Evolutionary conservation across 805 yeast species (phyloP).

Genomic region (Groenewaldozyma tartarivorans): DNA sequence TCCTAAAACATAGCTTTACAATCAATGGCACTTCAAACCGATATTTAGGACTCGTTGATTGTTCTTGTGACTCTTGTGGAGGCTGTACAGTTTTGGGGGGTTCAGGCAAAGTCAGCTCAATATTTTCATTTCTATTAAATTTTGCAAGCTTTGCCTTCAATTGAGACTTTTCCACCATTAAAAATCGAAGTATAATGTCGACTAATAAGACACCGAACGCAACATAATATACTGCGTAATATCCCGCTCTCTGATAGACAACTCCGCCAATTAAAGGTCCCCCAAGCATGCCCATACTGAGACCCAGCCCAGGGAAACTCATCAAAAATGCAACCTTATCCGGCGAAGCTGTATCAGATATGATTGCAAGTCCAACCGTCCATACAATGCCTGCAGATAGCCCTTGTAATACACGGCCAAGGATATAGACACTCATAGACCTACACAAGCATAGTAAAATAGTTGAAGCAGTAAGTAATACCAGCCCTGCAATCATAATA

Average conservation of each 20-base stretch:
- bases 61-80: not conserved
- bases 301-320: constrained; percentile 24
- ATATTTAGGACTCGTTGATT: not conserved
- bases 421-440: constrained; percentile 19
- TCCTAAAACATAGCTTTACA: constrained; percentile 2
- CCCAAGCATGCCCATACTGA: constrained; percentile 23
- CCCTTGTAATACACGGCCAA: constrained; percentile 28
- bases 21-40: constrained; percentile 5
- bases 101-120: not conserved
- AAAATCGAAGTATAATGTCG: constrained; percentile 23
- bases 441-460: constrained; percentile 22
- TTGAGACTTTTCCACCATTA: constrained; percentile 24
- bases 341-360: constrained; percentile 23
- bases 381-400: constrained; percentile 27
- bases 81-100: not conserved
- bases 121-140: not conserved
- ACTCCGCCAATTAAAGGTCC: constrained; percentile 30
- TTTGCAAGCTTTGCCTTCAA: not conserved
- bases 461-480: constrained; percentile 24
- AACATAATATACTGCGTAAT: constrained; percentile 24
- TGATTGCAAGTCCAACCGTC: constrained; percentile 28
- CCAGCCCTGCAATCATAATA: constrained; percentile 25
- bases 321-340: constrained; percentile 22
- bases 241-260: constrained; percentile 25
- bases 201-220: constrained; percentile 23